Percentiles rank a stretch among this genome's conserved stretches.
Conservation (phyloP, 768 basidiomycete species). For the Calocybe indica region DNA sequence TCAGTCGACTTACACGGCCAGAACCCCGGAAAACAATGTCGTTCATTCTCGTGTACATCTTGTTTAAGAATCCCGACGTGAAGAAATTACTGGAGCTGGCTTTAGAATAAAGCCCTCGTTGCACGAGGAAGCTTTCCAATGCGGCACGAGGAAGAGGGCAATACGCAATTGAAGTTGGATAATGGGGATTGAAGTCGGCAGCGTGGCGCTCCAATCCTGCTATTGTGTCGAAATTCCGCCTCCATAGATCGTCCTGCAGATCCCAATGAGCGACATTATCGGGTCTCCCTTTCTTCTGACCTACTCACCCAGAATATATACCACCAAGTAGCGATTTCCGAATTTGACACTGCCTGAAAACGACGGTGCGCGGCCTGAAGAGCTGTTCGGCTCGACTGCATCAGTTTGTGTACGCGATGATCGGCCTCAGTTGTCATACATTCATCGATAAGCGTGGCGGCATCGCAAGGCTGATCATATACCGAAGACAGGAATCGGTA, state of each 20-base stretch:
- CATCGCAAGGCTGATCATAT: conserved; percentile 49
- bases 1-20: conserved; percentile 33
- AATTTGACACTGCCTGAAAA: conserved; percentile 39
- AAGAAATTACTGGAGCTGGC: conserved; percentile 42
- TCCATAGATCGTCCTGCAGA: conserved; percentile 67
- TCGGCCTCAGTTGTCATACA: conserved; percentile 47
- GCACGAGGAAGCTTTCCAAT: conserved; percentile 57
- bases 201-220: conserved; percentile 39
- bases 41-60: conserved; percentile 65
- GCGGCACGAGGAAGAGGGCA: conserved; percentile 58
- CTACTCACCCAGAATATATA: conserved; percentile 69
- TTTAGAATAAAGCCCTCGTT: conserved; percentile 51
- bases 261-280: neutral
- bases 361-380: conserved; percentile 51
- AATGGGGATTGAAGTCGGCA: conserved; percentile 66
- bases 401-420: conserved; percentile 45
- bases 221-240: conserved; percentile 60
- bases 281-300: neutral
- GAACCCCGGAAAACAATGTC: conserved; percentile 56
- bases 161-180: conserved; percentile 67
- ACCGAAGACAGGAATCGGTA: conserved; percentile 60
- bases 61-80: conserved; percentile 64
- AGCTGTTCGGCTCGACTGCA: conserved; percentile 36
- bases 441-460: conserved; percentile 36
- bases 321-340: conserved; percentile 64